Conservation (phyloP, 2,329 filamentous ascomycete species). For the Fulvia fulva region DNA sequence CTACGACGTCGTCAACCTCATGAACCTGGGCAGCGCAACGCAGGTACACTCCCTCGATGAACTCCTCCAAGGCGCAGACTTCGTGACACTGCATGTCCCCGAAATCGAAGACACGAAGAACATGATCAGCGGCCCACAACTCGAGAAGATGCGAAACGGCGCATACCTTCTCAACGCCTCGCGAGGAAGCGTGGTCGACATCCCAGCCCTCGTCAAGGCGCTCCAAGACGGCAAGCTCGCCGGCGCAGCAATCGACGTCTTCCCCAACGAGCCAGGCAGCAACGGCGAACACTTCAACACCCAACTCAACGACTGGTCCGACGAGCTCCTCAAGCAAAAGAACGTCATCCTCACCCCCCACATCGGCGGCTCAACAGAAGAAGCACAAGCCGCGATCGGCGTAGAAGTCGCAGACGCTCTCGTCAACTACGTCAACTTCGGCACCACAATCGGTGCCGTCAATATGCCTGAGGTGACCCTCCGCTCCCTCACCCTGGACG, state of each 20-base stretch:
- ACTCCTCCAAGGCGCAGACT: conserved; percentile 77
- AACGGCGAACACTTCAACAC: conserved; percentile 95
- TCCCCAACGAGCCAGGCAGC: conserved; percentile 85
- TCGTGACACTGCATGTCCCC: conserved; percentile 91
- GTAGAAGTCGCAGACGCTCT: conserved; percentile 86
- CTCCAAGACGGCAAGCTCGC: conserved; percentile 83
- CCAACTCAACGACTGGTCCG: conserved; percentile 75
- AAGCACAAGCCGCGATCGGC: conserved; percentile 93
- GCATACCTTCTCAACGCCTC: conserved; percentile 95
- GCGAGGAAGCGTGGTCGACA: conserved; percentile 89
- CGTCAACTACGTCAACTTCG: conserved; percentile 93
- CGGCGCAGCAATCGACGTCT: conserved; percentile 94
- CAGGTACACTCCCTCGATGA: conserved; percentile 76
- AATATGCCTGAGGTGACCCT: conserved; percentile 95
- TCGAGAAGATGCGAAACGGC: conserved; percentile 86
- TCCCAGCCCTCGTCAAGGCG: conserved; percentile 82
- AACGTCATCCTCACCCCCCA: conserved; percentile 96
- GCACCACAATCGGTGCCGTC: conserved; percentile 83
- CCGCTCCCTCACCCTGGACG: conserved; percentile 83
- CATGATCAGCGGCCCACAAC: conserved; percentile 76
- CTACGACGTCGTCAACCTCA: conserved; percentile 90
- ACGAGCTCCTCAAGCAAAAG: conserved; percentile 77
- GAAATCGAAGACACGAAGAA: conserved; percentile 89
- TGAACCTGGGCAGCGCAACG: conserved; percentile 83
- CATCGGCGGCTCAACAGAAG: conserved; percentile 95